Conservation (phyloP, 2,329 filamentous ascomycete species). For the Penicillium sp. region DNA sequence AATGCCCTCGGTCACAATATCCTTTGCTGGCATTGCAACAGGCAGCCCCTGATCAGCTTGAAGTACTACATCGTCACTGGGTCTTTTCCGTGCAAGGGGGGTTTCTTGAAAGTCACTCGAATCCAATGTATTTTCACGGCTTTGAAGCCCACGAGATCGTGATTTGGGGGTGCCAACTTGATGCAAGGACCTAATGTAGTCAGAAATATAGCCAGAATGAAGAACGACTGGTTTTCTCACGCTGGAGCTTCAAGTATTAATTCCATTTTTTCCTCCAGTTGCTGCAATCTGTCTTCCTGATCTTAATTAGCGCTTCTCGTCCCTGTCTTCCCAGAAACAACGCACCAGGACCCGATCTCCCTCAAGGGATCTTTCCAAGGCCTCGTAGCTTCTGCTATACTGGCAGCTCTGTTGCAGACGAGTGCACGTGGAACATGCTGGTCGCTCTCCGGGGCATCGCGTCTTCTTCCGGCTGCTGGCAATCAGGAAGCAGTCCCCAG, state of each 20-base stretch:
- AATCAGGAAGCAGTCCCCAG: background rate
- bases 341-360: slow-evolving; percentile 39
- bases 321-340: background rate
- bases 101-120: slow-evolving; percentile 1
- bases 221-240: slow-evolving; percentile 16
- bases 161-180: slow-evolving; percentile 15
- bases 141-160: slow-evolving; percentile 1
- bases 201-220: background rate
- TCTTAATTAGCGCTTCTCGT: background rate
- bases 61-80: slow-evolving; percentile 1
- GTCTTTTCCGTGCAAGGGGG: background rate
- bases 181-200: slow-evolving; percentile 7
- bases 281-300: slow-evolving; percentile 50
- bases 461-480: slow-evolving; percentile 48
- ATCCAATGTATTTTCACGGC: slow-evolving; percentile 6
- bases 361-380: slow-evolving; percentile 32
- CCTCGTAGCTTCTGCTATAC: slow-evolving; percentile 35
- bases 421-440: slow-evolving; percentile 51
- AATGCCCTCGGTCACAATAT: slow-evolving; percentile 19
- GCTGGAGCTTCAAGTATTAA: slow-evolving; percentile 46
- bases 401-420: slow-evolving; percentile 50
- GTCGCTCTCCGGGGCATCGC: slow-evolving; percentile 52
- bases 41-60: slow-evolving; percentile 8
- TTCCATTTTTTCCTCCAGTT: slow-evolving; percentile 53
- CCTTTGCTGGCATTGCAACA: slow-evolving; percentile 17